phyloP scores from a whole-genome alignment of 2,329 filamentous ascomycete species.

The Botryosphaeria dothidea region DNA sequence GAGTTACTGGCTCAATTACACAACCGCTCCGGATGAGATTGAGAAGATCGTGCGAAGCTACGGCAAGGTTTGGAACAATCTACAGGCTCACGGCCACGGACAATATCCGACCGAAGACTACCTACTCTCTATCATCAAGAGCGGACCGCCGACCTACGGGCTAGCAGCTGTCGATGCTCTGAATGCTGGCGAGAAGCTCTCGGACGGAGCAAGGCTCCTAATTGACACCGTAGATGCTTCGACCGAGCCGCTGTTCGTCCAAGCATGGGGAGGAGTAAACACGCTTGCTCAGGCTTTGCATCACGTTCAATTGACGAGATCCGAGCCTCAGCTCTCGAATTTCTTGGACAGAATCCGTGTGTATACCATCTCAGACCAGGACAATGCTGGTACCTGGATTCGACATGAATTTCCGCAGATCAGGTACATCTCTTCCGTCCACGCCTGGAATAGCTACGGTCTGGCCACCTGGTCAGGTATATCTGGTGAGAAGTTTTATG shows the following conservation, averaged over 20 bases:
- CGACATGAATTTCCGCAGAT: conserved; percentile 55
- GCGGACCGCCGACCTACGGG: conserved; percentile 43
- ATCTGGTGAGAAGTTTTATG: conserved; percentile 50
- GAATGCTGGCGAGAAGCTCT: conserved; percentile 34
- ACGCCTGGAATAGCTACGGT: conserved; percentile 58
- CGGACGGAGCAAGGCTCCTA: conserved; percentile 48
- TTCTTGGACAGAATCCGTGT: conserved; percentile 41
- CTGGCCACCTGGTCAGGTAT: conserved; percentile 60
- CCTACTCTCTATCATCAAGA: conserved; percentile 37
- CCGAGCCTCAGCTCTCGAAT: conserved; percentile 29
- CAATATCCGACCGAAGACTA: conserved; percentile 44
- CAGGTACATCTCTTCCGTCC: conserved; percentile 58
- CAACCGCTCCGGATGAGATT: conserved; percentile 36
- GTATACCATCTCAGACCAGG: conserved; percentile 59
- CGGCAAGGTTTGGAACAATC: conserved; percentile 41
- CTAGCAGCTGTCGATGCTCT: conserved; percentile 38
- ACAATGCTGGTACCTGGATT: conserved; percentile 60
- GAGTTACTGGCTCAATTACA: conserved; percentile 42
- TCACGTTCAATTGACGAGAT: conserved; percentile 36
- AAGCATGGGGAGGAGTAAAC: conserved; percentile 57
- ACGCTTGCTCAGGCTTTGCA: conserved; percentile 53
- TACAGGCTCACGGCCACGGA: conserved; percentile 50
- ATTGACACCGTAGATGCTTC: conserved; percentile 43
- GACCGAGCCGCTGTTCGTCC: conserved; percentile 51
- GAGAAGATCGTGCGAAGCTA: conserved; percentile 38